Conservation (phyloP, 2,329 filamentous ascomycete species). For the Pleomassaria siparia region DNA sequence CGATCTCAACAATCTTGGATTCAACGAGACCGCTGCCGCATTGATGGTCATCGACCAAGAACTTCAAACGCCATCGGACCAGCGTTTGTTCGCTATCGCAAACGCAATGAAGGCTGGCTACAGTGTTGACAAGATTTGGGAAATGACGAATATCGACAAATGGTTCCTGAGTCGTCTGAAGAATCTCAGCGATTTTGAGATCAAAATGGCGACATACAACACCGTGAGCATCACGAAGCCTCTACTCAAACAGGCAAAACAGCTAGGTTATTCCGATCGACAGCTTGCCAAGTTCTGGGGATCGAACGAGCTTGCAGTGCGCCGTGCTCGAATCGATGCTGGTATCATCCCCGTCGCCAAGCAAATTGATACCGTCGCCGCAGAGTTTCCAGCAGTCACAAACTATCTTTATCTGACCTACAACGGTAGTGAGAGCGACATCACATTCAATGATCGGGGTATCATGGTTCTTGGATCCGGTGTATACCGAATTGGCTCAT, state of each 20-base stretch:
- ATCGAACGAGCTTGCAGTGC: conserved; percentile 89
- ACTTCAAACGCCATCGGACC: conserved; percentile 94
- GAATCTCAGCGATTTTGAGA: conserved; percentile 85
- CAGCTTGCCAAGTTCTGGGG: conserved; percentile 93
- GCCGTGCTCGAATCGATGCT: conserved; percentile 79
- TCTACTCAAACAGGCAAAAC: conserved; percentile 81
- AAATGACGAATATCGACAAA: conserved; percentile 97
- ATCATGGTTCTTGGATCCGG: conserved; percentile 96
- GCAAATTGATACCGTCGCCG: conserved; percentile 97
- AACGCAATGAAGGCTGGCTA: conserved; percentile 97
- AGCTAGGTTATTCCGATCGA: conserved; percentile 89
- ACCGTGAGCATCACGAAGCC: conserved; percentile 66
- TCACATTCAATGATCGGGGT: conserved; percentile 83
- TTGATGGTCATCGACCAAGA: conserved; percentile 96
- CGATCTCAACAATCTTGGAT: conserved; percentile 93
- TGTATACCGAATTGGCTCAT: conserved; percentile 95
- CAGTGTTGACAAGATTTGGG: conserved; percentile 94
- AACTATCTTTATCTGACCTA: conserved; percentile 98
- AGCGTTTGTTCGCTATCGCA: conserved; percentile 94
- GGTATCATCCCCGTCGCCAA: conserved; percentile 89
- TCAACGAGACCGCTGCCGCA: conserved; percentile 80
- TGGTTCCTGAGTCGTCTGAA: conserved; percentile 96
- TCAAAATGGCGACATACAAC: conserved; percentile 69
- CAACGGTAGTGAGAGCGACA: conserved; percentile 83
- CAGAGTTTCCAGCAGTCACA: conserved; percentile 90